These are phyloP conservation scores for Heterobasidion occidentale DNA, from an alignment of 1,284 basidiomycete species.

Conservation along the genomic window DNA sequence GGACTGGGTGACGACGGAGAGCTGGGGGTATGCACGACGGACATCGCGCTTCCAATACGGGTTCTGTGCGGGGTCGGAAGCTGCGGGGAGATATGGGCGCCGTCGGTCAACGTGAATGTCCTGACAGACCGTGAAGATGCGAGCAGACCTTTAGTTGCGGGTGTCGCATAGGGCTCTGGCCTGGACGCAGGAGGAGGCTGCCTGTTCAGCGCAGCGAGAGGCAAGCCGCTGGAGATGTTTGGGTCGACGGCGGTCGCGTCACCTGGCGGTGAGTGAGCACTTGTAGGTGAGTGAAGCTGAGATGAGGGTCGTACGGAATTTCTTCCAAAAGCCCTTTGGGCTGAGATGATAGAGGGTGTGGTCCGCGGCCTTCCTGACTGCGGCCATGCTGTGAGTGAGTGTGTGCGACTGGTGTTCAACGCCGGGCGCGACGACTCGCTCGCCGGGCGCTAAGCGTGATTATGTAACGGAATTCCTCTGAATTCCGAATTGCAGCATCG, in stretches of 20 bases:
- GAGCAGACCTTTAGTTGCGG: slow-evolving; percentile 75
- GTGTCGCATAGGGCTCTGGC: slow-evolving; percentile 78
- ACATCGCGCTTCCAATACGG: slow-evolving; percentile 95
- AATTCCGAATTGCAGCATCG: not conserved
- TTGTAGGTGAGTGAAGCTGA: not conserved
- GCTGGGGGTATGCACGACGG: slow-evolving; percentile 83
- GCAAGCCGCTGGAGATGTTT: slow-evolving; percentile 89
- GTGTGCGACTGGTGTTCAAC: not conserved
- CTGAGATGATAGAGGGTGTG: slow-evolving; percentile 83
- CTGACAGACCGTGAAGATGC: slow-evolving; percentile 2
- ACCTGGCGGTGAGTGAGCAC: slow-evolving; percentile 34
- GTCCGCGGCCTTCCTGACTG: slow-evolving; percentile 70
- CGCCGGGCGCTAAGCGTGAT: too few species aligned
- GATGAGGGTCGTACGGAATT: slow-evolving; percentile 60
- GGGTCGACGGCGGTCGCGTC: slow-evolving; percentile 77
- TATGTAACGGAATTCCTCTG: slow-evolving; percentile 1
- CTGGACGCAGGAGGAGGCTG: slow-evolving; percentile 84
- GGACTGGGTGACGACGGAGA: slow-evolving; percentile 76
- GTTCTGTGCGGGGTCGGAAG: slow-evolving; percentile 77
- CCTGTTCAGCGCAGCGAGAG: slow-evolving; percentile 65
- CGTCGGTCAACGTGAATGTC: slow-evolving; percentile 1
- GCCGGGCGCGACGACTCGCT: too few species aligned
- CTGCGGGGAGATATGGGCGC: slow-evolving; percentile 27
- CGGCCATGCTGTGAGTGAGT: slow-evolving; percentile 34
- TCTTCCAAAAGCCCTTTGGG: slow-evolving; percentile 91